A percentile compares a stretch with the other conserved stretches of the same genome.
Evolutionary conservation across 2,329 filamentous ascomycete genomes (phyloP).

Genomic region (Westerdykella aurantiaca): DNA sequence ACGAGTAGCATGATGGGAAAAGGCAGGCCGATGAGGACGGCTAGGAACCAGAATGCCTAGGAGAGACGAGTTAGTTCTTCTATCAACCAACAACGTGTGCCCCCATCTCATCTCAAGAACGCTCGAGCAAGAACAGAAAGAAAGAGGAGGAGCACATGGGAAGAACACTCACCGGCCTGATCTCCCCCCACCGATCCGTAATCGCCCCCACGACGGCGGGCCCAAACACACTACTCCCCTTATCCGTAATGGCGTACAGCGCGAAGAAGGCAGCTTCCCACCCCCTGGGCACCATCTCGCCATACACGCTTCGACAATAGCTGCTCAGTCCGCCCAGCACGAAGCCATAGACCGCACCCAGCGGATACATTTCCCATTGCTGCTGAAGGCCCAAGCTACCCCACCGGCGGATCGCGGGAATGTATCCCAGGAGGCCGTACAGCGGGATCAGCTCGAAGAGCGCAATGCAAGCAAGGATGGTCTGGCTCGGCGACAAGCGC

Average conservation of each 20-base stretch:
- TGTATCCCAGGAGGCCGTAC: slow-evolving; percentile 82
- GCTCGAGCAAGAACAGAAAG: background rate
- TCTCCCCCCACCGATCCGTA: slow-evolving; percentile 61
- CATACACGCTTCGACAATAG: slow-evolving; percentile 88
- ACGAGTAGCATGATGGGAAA: slow-evolving; percentile 80
- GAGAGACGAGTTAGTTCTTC: background rate
- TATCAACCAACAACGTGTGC: background rate
- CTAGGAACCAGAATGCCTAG: slow-evolving; percentile 83
- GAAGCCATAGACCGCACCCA: slow-evolving; percentile 86
- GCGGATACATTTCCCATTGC: slow-evolving; percentile 92
- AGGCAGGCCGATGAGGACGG: slow-evolving; percentile 74
- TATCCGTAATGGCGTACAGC: slow-evolving; percentile 95
- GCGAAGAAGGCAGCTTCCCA: slow-evolving; percentile 96
- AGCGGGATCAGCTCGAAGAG: slow-evolving; percentile 89
- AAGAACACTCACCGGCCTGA: slow-evolving; percentile 39
- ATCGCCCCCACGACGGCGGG: slow-evolving; percentile 91
- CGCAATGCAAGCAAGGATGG: slow-evolving; percentile 83
- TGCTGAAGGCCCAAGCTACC: slow-evolving; percentile 84
- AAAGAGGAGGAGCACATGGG: background rate
- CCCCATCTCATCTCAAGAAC: background rate
- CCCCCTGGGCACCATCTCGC: slow-evolving; percentile 87
- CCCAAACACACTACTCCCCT: slow-evolving; percentile 88
- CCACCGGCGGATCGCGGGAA: slow-evolving; percentile 68
- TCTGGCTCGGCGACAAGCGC: slow-evolving; percentile 70
- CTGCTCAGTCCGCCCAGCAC: slow-evolving; percentile 88